Evolutionary conservation across 768 basidiomycete genomes (phyloP), one percentile per base, ranked within the genome.

Genomic region (Naganishia onofrii): DNA sequence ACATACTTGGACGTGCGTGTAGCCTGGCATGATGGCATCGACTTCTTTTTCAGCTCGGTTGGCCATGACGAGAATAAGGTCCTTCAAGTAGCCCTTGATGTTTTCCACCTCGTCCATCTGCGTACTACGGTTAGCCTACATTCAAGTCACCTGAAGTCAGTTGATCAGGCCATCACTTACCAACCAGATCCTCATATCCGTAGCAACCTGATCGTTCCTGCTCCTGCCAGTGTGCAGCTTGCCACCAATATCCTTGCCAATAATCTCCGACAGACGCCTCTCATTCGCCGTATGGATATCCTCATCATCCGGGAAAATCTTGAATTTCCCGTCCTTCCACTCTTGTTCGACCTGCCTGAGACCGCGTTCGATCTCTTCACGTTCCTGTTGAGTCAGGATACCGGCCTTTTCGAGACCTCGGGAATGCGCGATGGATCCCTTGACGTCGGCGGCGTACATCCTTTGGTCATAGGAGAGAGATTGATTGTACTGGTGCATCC

Each of bases 231-330:
- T 99, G 79, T 99, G 96, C 52, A 99, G 84, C 81, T 98, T 99
- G 3, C 96, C 96, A 6, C 92, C 93, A 19, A 92, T 82, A 32
- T 81, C 86, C 17, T 90, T 84, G 0, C 96, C 96, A 66, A 98
- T 92, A 66, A 99, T 82, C 82, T 99, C 95, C 72, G 88, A 91
- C 74, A 99, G 82, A 51, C 96, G 87, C 56, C 96, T 88, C 80
- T 99, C 96, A 77, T 98, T 99, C 66, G 96, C 96, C 15, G 96
- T 99, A 80, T 98, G 95, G 70, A 99, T 98, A 77, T 99, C 96
- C 77, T 99, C 96, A 76, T 99, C 96, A 74, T 95, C 93, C n/a
- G 87, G 84, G 71, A 89, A 84, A 34, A 88, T 82, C 68, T 83
- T 78, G 78, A 99, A 99, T 90, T 84, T 83, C 55, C 90, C 89